These are phyloP conservation scores for Neurospora tetrasperma DNA, from an alignment of 495 filamentous ascomycete species.

Conservation along the genomic window DNA sequence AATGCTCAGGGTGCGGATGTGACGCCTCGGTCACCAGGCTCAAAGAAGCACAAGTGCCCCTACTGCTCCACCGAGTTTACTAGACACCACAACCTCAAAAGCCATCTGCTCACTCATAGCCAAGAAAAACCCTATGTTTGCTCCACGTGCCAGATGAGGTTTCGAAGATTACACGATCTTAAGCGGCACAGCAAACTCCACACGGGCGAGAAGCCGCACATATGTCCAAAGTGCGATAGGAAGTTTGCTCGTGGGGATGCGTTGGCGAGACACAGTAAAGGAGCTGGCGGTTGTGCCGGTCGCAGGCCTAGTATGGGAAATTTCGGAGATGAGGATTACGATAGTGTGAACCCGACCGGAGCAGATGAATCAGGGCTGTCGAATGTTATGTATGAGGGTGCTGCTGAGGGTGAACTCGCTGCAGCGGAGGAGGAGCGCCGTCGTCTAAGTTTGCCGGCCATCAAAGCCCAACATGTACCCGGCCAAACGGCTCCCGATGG, in stretches of 20 bases:
- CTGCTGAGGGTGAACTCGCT: constrained; percentile 32
- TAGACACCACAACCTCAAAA: constrained; percentile 97
- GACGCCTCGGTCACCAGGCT: constrained; percentile 40
- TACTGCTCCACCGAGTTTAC: constrained; percentile 97
- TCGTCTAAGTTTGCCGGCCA: constrained; percentile 56
- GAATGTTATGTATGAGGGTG: constrained; percentile 61
- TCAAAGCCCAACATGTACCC: constrained; percentile 57
- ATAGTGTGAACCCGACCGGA: constrained; percentile 40
- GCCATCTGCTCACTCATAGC: constrained; percentile 92
- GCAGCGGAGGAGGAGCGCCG: constrained; percentile 40
- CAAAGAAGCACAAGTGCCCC: constrained; percentile 88
- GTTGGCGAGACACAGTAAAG: constrained; percentile 88
- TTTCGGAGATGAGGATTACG: constrained; percentile 71
- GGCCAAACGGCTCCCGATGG: constrained; percentile 35
- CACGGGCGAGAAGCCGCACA: constrained; percentile 90
- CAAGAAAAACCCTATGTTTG: constrained; percentile 97
- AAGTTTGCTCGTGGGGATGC: constrained; percentile 95
- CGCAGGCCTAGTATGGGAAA: constrained; percentile 78
- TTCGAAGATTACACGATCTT: constrained; percentile 85
- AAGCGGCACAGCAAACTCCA: constrained; percentile 96
- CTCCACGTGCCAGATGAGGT: constrained; percentile 77
- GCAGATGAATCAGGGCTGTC: constrained; percentile 69
- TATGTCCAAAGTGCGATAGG: constrained; percentile 85
- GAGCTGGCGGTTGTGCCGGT: constrained; percentile 90
- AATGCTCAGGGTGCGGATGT: constrained; percentile 45